Base-by-base conservation (phyloP, 2,329 filamentous ascomycete genomes). In the Exophiala xenobiotica region DNA sequence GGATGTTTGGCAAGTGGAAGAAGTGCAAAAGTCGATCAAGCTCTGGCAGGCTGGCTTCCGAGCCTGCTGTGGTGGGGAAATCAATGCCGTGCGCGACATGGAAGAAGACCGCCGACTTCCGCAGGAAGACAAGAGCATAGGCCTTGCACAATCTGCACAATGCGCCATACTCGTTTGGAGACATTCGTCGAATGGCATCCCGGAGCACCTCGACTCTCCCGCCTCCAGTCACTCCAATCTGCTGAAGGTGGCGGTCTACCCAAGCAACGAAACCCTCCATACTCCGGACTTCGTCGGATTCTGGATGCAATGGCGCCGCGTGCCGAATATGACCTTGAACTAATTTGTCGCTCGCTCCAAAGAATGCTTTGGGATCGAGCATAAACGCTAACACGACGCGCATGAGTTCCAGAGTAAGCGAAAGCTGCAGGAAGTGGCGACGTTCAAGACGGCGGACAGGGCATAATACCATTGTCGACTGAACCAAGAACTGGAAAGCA, bases 81-180 rank as follows among this genome's bases (percentile, higher is more conserved):
- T 96, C 88, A 44, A 97, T 83, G 14, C 92, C 92, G 65, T 88
- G 90, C 61, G 89, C 87, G 54, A 95, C 86, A 67, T 97, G 86
- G 57, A 97, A 81, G 29, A 97, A 81, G 41, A 99, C 81, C 38
- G 84, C 79, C 6, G 80, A 79, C 72, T 99, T 99, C 53, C 93
- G 86, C 31, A 99, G 75, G 73, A 96, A 99, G 0, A 83, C 78
- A n/a, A 96, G 77, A 3, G 90, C 90, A 64, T 97, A 99, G 63
- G 86, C 90, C 56, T 85, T 82, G 19, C 89, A 78, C 3, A 74
- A 62, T 22, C 49, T 52, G 49, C 48, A 59, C 9, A 62, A 42
- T 16, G 46, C 49, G n/a, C 35, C 42, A 12, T 53, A 45, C 22
- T 46, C 51, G 12, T 38, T 42, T 12, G 42, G 31, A 16, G 49